Evolutionary conservation across 2,329 filamentous ascomycete genomes (phyloP).

Genomic region (Pseudogymnoascus sp.): DNA sequence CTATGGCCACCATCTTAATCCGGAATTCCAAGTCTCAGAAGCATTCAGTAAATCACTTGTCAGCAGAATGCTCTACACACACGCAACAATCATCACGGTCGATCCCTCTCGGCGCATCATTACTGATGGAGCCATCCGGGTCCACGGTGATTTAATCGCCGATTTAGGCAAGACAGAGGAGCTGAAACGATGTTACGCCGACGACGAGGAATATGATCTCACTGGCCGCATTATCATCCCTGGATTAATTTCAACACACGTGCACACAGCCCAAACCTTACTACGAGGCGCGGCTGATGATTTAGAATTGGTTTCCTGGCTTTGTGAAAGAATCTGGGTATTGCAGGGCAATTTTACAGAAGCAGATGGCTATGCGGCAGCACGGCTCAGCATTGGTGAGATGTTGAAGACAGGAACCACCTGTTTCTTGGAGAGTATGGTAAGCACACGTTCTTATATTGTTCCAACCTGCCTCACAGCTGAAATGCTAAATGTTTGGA

Average conservation of each 20-base stretch:
- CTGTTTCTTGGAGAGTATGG: constrained; percentile 47
- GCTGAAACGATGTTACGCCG: constrained; percentile 27
- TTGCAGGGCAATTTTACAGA: constrained; percentile 39
- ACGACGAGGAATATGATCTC: constrained; percentile 31
- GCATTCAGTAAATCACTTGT: background rate
- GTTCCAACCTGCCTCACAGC: constrained; percentile 1
- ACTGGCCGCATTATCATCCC: constrained; percentile 41
- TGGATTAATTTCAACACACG: constrained; percentile 44
- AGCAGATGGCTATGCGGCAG: constrained; percentile 43
- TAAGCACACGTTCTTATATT: constrained; percentile 22
- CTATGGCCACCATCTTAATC: background rate
- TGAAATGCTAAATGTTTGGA: background rate
- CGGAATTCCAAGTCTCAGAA: background rate
- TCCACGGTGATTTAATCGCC: constrained; percentile 34
- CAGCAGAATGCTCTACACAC: constrained; percentile 37
- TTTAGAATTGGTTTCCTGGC: constrained; percentile 43
- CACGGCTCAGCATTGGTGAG: constrained; percentile 42
- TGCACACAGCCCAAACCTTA: constrained; percentile 43
- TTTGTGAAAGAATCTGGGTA: constrained; percentile 46
- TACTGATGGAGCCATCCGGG: constrained; percentile 40
- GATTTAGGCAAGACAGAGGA: constrained; percentile 37
- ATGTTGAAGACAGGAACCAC: constrained; percentile 45
- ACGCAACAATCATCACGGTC: constrained; percentile 47
- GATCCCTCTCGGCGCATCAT: constrained; percentile 40
- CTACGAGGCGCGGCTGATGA: constrained; percentile 41